Percentiles rank a stretch among this genome's conserved stretches.
Conservation (phyloP, 2,329 filamentous ascomycete genomes). For the Fusarium mexicanum region DNA sequence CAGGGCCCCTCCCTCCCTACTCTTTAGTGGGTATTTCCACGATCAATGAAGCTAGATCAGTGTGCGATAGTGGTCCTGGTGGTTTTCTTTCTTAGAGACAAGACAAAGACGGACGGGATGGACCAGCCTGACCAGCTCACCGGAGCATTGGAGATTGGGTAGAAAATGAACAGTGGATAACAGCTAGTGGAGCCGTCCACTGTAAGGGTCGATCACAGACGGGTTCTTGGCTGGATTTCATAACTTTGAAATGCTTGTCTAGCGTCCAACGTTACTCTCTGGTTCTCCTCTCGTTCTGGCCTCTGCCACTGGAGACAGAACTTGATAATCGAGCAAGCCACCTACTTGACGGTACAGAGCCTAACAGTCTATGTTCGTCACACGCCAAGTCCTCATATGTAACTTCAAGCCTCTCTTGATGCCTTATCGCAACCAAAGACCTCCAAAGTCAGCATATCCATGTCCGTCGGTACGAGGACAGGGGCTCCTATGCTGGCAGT, state of each 20-base stretch:
- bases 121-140: slow-evolving; percentile 24
- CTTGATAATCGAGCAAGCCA: neutral
- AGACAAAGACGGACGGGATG: slow-evolving; percentile 12
- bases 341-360: neutral
- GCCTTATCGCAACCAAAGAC: neutral
- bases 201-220: slow-evolving; percentile 16
- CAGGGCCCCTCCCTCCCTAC: slow-evolving; percentile 15
- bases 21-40: slow-evolving; percentile 11
- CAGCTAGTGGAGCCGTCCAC: neutral
- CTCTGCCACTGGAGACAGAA: neutral
- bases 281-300: neutral
- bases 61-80: slow-evolving; percentile 9
- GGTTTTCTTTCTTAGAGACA: slow-evolving; percentile 12
- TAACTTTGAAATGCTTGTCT: slow-evolving; percentile 5
- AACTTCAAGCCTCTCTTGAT: neutral
- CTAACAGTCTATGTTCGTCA: no score
- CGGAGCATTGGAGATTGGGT: neutral
- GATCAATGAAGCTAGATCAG: slow-evolving; percentile 20
- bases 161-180: neutral
- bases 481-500: neutral
- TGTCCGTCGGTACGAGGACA: neutral
- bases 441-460: neutral
- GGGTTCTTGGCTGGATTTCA: slow-evolving; percentile 9
- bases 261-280: neutral
- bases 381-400: neutral